phyloP scores from a whole-genome alignment of 2,329 filamentous ascomycete genomes.

The Graphilbum sp. region DNA sequence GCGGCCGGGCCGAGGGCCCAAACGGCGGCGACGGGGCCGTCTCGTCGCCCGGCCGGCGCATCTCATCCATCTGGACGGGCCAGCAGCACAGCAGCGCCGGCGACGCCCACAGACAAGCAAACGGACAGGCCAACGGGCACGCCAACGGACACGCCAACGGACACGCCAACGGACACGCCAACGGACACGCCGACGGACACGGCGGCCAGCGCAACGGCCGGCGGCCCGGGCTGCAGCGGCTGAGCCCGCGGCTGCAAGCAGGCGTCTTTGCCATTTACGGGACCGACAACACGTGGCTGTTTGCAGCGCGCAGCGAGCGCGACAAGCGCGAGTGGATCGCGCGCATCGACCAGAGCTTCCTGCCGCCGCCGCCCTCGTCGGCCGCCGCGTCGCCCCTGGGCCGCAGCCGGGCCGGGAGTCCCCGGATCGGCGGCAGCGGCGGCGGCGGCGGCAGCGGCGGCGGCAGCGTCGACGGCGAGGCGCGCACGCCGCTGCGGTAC shows the following conservation, averaged over 20 bases:
- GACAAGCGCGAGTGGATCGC: constrained; percentile 98
- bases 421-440: constrained; percentile 5
- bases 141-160: too few relatives aligned
- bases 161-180: too few relatives aligned
- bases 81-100: too few relatives aligned
- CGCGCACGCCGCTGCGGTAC: background rate
- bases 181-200: background rate
- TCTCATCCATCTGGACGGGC: constrained; percentile 39
- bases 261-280: constrained; percentile 92
- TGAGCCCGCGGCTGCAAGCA: constrained; percentile 43
- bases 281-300: constrained; percentile 87
- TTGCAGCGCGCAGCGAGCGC: constrained; percentile 72
- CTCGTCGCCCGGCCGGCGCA: constrained; percentile 20
- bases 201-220: constrained; percentile 12
- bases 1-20: too few relatives aligned
- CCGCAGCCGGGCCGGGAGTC: constrained; percentile 22
- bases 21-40: too few relatives aligned
- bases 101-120: too few relatives aligned
- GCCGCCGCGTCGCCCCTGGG: constrained; percentile 23
- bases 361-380: constrained; percentile 11
- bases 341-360: constrained; percentile 70
- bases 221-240: constrained; percentile 32
- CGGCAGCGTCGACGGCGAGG: background rate
- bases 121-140: too few relatives aligned
- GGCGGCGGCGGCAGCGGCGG: background rate